Evolutionary conservation across 1,139 yeast species (phyloP).

Genomic region (Sugiyamaella japonica): DNA sequence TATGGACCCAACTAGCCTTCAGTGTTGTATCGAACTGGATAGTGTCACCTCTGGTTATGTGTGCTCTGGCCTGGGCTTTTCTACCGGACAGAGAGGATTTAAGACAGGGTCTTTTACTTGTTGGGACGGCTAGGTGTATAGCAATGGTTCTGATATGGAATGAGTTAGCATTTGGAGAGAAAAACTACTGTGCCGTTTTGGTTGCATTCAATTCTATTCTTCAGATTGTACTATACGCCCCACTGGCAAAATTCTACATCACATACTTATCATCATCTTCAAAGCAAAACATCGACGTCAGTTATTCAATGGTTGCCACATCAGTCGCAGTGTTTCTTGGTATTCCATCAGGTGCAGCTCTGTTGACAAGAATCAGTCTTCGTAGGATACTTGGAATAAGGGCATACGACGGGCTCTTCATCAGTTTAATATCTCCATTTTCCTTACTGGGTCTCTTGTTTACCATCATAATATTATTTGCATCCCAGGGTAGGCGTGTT

Average conservation of each 20-base stretch:
- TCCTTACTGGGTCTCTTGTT: slow-evolving; percentile 55
- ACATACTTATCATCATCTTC: slow-evolving; percentile 39
- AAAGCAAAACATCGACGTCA: slow-evolving; percentile 30
- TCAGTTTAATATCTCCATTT: slow-evolving; percentile 51
- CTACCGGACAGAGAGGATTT: slow-evolving; percentile 52
- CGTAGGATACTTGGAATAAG: slow-evolving; percentile 38
- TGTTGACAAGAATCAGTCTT: slow-evolving; percentile 44
- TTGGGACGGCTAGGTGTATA: slow-evolving; percentile 61
- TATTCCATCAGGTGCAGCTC: slow-evolving; percentile 52
- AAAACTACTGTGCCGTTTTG: slow-evolving; percentile 52
- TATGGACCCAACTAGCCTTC: slow-evolving; percentile 43
- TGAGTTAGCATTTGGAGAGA: slow-evolving; percentile 55
- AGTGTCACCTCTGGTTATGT: slow-evolving; percentile 57
- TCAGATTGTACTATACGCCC: slow-evolving; percentile 58
- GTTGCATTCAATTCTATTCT: slow-evolving; percentile 55
- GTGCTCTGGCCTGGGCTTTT: slow-evolving; percentile 55
- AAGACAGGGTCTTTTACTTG: slow-evolving; percentile 56
- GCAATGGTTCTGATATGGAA: slow-evolving; percentile 70
- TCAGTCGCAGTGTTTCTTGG: slow-evolving; percentile 58
- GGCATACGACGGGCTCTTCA: slow-evolving; percentile 40
- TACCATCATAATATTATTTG: slow-evolving; percentile 55
- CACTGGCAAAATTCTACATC: slow-evolving; percentile 45
- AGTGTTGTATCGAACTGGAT: slow-evolving; percentile 57
- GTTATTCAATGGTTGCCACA: slow-evolving; percentile 49
- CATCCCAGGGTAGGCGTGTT: slow-evolving; percentile 52